These are phyloP conservation scores for Eucalyptus pauciflora DNA, from an alignment of 345 rosid genomes.

Conservation along the genomic window DNA sequence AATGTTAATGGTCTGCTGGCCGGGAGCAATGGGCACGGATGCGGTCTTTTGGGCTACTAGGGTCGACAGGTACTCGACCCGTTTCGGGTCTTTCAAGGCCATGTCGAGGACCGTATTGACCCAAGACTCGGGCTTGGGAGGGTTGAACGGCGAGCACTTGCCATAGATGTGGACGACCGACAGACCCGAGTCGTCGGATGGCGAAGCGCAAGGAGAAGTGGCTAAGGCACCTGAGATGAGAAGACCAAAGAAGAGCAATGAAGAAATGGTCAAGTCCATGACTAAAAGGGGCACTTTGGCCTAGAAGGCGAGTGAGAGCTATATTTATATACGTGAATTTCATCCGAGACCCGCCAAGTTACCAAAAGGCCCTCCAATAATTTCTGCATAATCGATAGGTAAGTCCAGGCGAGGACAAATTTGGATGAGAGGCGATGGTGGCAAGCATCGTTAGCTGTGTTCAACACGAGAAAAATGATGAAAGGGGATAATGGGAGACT, in stretches of 20 bases:
- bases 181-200: constrained; percentile 27
- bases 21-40: constrained; percentile 58
- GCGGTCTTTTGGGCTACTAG: constrained; percentile 35
- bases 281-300: not conserved
- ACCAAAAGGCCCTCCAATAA: constrained; percentile 11
- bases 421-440: not conserved
- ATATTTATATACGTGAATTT: not conserved
- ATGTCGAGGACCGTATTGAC: constrained; percentile 45
- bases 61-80: constrained; percentile 49
- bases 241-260: constrained; percentile 28
- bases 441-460: not conserved
- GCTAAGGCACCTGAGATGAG: constrained; percentile 20
- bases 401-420: not conserved
- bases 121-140: constrained; percentile 35
- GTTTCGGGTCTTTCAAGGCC: constrained; percentile 58
- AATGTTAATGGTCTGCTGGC: constrained; percentile 28
- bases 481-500: not conserved
- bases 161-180: constrained; percentile 63
- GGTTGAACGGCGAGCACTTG: constrained; percentile 67
- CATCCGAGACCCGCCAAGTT: not conserved
- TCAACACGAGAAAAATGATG: not conserved
- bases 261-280: constrained; percentile 29
- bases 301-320: not conserved
- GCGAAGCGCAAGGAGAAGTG: constrained; percentile 30
- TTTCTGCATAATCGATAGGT: not conserved